Evolutionary conservation across 768 basidiomycete species (phyloP), one percentile per base, ranked within the genome.

Genomic region (Boletus sp.): DNA sequence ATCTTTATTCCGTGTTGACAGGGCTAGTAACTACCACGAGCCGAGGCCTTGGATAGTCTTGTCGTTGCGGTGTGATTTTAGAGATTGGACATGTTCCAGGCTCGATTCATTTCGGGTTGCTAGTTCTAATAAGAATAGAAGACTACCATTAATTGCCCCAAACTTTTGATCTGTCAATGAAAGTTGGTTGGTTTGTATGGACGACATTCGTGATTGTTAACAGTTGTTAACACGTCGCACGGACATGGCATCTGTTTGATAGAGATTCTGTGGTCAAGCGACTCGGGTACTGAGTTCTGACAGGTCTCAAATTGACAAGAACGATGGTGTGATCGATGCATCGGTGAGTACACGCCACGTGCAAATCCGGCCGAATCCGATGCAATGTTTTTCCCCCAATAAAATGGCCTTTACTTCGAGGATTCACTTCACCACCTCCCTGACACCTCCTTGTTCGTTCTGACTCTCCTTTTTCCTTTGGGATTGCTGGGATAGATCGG

Each of bases 311-410:
- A 24, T 24, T 24, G 24, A 24, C 24, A 24, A 24, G 24, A 24
- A 24, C 24, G 24, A 24, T 24, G 24, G 24, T 24, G 24, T 3
- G 24, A 24, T n/a, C n/a, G n/a, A n/a, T n/a, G n/a, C n/a, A n/a
- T n/a, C n/a, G n/a, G n/a, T 24, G 24, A 24, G 24, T 24, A 24
- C 15, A 11, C 4, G 8, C 51, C 68, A 73, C 71, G 68, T 70
- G 72, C 4, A 50, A 35, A 58, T 48, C 52, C 68, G 68, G 72
- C 60, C 37, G 29, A 60, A 50, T 53, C 70, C 71, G 71, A 17
- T 4, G 11, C 15, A 20, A 8, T 10, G 18, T 52, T 58, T 61
- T 61, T 57, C 29, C 65, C 65, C 67, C 65, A 68, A 73, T 72
- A 72, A 72, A 71, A 45, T 54, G 61, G 52, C 5, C 36, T 44